Base-by-base conservation (phyloP, 2,329 filamentous ascomycete species). In the Colletotrichum trifolii region DNA sequence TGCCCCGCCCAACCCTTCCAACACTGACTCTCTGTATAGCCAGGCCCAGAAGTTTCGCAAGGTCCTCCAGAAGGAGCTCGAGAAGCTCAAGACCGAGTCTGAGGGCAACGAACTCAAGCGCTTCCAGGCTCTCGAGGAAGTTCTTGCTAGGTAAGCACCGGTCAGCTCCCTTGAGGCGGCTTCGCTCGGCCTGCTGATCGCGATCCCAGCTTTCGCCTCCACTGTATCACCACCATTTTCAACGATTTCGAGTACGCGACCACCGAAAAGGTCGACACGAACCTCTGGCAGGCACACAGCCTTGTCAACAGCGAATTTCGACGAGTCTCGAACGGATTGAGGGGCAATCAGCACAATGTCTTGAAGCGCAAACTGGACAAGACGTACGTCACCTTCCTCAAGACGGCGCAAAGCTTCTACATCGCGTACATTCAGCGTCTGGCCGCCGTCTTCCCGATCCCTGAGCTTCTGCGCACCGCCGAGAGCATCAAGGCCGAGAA, bases 341-440 rank as follows among this genome's bases (percentile, higher is more conserved):
- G 81, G 67, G 77, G 81, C 54, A 77, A 80, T 64, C 82, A 82
- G 59, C 81, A 86, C 66, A 81, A 82, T 6, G 87, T 91, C 11
- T 83, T 88, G 77, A 88, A 88, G 72, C 88, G 94, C 68, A 96
- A 94, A 77, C 82, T 95, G 54, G 90, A 92, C 75, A 94, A 92
- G 78, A 85, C 90, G 68, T 98, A 96, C 76, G 83, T 90, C 62
- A 87, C 88, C 70, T 98, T 97, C 76, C 88, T 98, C 71, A 96
- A 95, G 78, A 90, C 90, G 50, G 91, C 93, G 69, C 92, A 96
- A 77, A 88, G 89, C 72, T 97, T 97, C 77, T 98, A 98, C 82
- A 89, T 91, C 72, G 89, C 89, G 69, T 96, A 93, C 73, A 91
- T 97, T 59, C 89, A 95, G 76, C 88, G 90, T 61, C 83, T 97